phyloP scores from a whole-genome alignment of 768 basidiomycete species.

The Lactarius deliciosus region DNA sequence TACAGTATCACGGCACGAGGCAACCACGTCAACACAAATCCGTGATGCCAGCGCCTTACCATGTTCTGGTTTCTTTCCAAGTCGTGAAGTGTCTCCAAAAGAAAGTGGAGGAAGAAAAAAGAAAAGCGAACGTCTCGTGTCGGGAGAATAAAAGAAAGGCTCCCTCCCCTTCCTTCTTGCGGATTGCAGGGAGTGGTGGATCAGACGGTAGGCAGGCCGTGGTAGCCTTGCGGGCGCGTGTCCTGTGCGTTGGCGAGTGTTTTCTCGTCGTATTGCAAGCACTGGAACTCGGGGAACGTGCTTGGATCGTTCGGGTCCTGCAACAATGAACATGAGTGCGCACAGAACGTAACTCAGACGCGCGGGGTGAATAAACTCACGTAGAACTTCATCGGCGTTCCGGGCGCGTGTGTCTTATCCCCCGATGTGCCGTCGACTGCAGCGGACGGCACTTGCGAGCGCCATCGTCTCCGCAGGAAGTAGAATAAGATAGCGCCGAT shows the following conservation, averaged over 20 bases:
- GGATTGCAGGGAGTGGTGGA: neutral
- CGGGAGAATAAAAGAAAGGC: neutral
- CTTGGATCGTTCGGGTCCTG: slow-evolving; percentile 20
- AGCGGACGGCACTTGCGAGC: neutral
- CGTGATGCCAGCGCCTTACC: too few relatives aligned
- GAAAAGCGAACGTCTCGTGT: neutral
- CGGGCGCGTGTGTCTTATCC: neutral
- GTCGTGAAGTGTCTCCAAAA: neutral
- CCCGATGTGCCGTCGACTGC: neutral
- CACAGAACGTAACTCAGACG: neutral
- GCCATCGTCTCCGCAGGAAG: neutral
- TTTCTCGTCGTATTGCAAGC: neutral
- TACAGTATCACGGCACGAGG: too few relatives aligned
- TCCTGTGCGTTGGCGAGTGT: neutral
- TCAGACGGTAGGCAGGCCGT: slow-evolving; percentile 8
- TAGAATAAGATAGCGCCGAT: neutral
- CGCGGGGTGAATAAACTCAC: neutral
- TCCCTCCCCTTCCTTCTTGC: neutral
- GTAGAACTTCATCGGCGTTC: slow-evolving; percentile 12
- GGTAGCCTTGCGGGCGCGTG: neutral
- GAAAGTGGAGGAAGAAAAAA: neutral
- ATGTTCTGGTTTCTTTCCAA: too few relatives aligned
- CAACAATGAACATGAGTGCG: neutral
- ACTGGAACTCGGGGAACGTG: slow-evolving; percentile 13
- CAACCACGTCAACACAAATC: too few relatives aligned